phyloP scores from a whole-genome alignment of 2,329 filamentous ascomycete genomes.

The Aspergillus neoniger region DNA sequence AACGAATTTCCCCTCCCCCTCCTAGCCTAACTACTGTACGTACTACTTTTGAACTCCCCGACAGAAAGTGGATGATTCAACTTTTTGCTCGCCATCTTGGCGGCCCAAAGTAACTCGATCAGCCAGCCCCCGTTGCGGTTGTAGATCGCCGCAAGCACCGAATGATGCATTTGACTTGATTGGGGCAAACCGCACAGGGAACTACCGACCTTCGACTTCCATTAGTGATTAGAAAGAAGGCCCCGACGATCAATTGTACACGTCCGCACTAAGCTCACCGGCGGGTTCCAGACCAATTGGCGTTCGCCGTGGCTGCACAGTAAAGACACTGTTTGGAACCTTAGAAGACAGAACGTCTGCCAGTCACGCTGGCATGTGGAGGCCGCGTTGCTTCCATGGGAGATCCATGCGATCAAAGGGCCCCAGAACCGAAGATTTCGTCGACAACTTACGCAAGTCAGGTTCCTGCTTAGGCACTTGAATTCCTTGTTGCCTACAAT shows the following conservation, averaged over 20 bases:
- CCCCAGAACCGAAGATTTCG: background rate
- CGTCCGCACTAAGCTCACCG: background rate
- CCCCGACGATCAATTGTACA: slow-evolving; percentile 2
- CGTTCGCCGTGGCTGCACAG: background rate
- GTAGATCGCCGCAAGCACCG: slow-evolving; percentile 1
- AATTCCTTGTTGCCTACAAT: background rate
- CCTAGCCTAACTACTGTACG: background rate
- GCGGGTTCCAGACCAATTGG: background rate
- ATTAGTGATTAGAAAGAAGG: background rate
- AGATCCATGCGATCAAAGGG: background rate
- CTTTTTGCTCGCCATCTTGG: background rate
- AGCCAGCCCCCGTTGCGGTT: background rate
- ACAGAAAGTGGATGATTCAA: background rate
- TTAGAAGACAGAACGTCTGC: background rate
- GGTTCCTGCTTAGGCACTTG: background rate
- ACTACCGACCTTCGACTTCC: background rate
- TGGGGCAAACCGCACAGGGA: background rate
- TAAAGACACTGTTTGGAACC: background rate
- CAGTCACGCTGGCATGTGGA: background rate
- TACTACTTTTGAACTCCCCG: background rate
- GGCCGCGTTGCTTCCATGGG: background rate
- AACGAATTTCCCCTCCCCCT: background rate
- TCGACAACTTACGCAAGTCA: background rate
- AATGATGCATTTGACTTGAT: background rate
- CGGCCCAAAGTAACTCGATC: slow-evolving; percentile 1